A percentile compares a stretch with the other conserved stretches of the same genome.
Conservation (phyloP, 2,329 filamentous ascomycete genomes). For the Didymella arachidicola region DNA sequence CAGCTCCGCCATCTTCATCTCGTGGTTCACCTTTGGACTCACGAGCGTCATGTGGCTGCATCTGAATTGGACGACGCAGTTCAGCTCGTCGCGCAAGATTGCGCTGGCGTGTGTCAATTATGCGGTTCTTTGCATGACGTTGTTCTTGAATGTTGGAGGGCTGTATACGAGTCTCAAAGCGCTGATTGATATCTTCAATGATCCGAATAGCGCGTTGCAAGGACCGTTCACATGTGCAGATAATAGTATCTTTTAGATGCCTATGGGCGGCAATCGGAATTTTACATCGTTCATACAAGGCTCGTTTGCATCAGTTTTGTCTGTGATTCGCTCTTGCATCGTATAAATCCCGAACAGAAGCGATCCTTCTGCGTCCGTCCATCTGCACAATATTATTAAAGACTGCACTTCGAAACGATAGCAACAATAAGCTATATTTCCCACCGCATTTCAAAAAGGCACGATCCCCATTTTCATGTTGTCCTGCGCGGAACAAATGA, state of each 20-base stretch:
- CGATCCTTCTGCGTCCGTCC: background rate
- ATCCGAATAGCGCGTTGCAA: conserved; percentile 34
- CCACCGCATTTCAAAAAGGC: no score
- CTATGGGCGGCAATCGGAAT: conserved; percentile 2
- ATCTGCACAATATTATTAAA: no score
- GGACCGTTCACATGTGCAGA: conserved; percentile 42
- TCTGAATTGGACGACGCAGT: conserved; percentile 53
- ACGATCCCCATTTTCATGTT: no score
- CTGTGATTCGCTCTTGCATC: background rate
- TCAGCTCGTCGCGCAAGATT: conserved; percentile 50
- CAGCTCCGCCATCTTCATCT: conserved; percentile 64
- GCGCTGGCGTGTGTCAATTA: conserved; percentile 56
- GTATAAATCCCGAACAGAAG: background rate
- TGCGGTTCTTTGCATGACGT: conserved; percentile 48
- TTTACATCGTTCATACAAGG: background rate
- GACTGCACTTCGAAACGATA: no score
- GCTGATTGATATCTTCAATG: conserved; percentile 40
- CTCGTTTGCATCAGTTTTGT: background rate
- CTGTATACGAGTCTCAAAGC: conserved; percentile 40
- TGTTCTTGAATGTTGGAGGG: conserved; percentile 39
- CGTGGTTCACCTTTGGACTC: conserved; percentile 68
- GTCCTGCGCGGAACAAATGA: no score
- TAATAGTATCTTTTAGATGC: conserved; percentile 40
- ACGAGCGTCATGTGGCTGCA: conserved; percentile 58
- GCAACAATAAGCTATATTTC: no score